Conservation (phyloP, 352 stramenopile genomes). For the Pythium rishiriense region DNA sequence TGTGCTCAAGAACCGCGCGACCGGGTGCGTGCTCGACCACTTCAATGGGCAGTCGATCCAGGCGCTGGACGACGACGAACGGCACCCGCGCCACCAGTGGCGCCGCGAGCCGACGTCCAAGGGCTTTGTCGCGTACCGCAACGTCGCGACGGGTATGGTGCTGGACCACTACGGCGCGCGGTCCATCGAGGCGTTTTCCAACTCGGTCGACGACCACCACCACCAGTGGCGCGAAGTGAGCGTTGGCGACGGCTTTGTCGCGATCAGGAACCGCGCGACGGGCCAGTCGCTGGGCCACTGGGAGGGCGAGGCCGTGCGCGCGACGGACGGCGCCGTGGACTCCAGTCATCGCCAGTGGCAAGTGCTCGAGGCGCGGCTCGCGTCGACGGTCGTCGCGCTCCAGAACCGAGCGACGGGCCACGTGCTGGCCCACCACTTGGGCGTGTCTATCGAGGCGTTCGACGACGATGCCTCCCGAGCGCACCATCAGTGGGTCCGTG, state of each 20-base stretch:
- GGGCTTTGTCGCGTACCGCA: slow-evolving; percentile 13
- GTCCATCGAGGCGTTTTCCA: slow-evolving; percentile 5
- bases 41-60: slow-evolving; percentile 13
- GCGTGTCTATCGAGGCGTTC: slow-evolving; percentile 6
- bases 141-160: slow-evolving; percentile 9
- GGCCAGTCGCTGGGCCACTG: slow-evolving; percentile 17
- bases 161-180: slow-evolving; percentile 13
- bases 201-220: background rate
- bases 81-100: slow-evolving; percentile 16
- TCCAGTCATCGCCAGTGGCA: slow-evolving; percentile 4
- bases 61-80: slow-evolving; percentile 8
- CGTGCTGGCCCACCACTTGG: slow-evolving; percentile 2
- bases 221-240: slow-evolving; percentile 16
- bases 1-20: slow-evolving; percentile 21
- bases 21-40: slow-evolving; percentile 24
- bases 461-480: background rate
- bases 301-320: background rate
- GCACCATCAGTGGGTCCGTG: slow-evolving; percentile 8
- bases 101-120: background rate
- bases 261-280: slow-evolving; percentile 8
- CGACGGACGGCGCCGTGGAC: background rate
- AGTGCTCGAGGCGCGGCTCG: background rate
- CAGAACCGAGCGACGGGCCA: slow-evolving; percentile 7
- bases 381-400: slow-evolving; percentile 7
- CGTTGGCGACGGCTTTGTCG: background rate